Conservation (phyloP, 306 rosid species). For the Quercus mongolica region DNA sequence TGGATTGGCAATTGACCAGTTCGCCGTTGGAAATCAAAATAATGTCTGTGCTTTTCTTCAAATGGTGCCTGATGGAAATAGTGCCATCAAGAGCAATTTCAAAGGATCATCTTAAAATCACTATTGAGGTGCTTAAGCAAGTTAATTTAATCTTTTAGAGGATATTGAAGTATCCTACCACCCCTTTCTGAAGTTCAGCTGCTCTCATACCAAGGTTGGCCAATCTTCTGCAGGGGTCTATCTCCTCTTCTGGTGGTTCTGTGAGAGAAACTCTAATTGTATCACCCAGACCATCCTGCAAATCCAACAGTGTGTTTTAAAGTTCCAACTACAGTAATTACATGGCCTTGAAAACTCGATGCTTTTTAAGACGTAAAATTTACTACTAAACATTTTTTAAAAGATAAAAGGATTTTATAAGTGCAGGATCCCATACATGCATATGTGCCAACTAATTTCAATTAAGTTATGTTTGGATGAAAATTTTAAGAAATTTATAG, state of each 20-base stretch:
- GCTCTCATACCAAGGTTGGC: constrained; percentile 91
- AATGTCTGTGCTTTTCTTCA: constrained; percentile 90
- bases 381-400: background rate
- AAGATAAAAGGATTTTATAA: background rate
- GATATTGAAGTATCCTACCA: constrained; percentile 60
- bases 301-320: background rate
- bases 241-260: constrained; percentile 97
- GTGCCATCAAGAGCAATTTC: constrained; percentile 15
- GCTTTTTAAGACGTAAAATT: background rate
- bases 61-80: constrained; percentile 69
- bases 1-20: constrained; percentile 90
- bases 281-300: constrained; percentile 97
- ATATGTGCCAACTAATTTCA: background rate
- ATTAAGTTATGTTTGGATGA: background rate
- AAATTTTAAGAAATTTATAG: background rate
- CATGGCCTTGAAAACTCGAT: background rate
- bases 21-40: constrained; percentile 94
- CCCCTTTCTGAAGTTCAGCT: constrained; percentile 82
- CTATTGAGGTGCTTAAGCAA: constrained; percentile 6
- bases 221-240: constrained; percentile 87
- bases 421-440: background rate
- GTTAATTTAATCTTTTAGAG: constrained; percentile 5
- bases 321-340: background rate
- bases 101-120: constrained; percentile 4
- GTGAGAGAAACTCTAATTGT: constrained; percentile 98